Base-by-base conservation (phyloP, 345 rosid genomes). In the Salix brachista region DNA sequence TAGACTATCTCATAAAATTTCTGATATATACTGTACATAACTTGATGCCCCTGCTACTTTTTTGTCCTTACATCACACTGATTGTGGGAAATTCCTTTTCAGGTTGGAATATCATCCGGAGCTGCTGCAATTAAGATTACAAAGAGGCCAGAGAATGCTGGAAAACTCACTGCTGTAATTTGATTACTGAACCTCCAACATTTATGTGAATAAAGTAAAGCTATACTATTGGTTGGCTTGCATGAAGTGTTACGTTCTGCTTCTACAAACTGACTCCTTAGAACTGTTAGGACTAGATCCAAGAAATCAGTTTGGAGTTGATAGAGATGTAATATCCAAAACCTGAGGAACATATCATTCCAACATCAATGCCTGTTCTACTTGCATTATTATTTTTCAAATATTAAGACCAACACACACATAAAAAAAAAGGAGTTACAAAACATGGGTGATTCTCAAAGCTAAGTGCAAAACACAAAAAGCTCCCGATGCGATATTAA, bases 61-160 rank as follows among this genome's bases (percentile, higher is more conserved):
- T 7, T 6, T 56, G 23, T 62, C 69, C 60, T 68, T 14, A 1
- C 19, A 19, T 69, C 23, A 21, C 48, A 12, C 65, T 64, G 36
- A 12, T 23, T 2, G 42, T 21, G 67, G 39, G 60, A 70, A 54
- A 30, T 54, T 69, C 39, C 5, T 39, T 71, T 37, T 66, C 74
- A 90, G 90, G 91, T 87, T 12, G 93, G 94, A 34, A 88, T 90
- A 81, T 90, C 93, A 3, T 90, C 90, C 0, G 91, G 93, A 9
- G 84, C 89, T 1, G 90, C 93, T n/a, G 91, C 93, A 16, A 78
- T 88, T 18, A 82, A 83, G 77, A 82, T 87, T 9, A 91, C 90
- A 0, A 87, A 87, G 80, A 84, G 85, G 74, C 89, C 86, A 58
- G 90, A 88, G 80, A 90, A 88, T 75, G 87, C 88, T 4, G 89